Percentiles rank a stretch among this genome's conserved stretches.
Conservation (phyloP, 2,329 filamentous ascomycete genomes). For the Botrytis cinerea region DNA sequence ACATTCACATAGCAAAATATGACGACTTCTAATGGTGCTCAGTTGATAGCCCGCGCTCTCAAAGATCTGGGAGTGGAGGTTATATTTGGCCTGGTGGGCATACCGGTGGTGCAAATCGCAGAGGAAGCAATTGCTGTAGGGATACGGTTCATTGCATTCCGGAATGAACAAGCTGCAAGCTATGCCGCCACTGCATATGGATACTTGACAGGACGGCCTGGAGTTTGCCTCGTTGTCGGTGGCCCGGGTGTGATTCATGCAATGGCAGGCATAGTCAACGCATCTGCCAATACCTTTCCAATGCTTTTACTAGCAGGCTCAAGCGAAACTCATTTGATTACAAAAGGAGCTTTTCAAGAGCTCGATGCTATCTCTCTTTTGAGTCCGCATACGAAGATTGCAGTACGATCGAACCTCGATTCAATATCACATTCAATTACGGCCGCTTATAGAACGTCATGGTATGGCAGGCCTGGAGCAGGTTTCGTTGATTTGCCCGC, state of each 20-base stretch:
- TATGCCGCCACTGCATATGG: conserved; percentile 61
- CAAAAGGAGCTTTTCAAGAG: conserved; percentile 59
- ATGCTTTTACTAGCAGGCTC: conserved; percentile 56
- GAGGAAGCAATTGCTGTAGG: conserved; percentile 58
- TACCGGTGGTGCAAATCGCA: conserved; percentile 54
- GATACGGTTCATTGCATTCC: conserved; percentile 58
- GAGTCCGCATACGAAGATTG: conserved; percentile 54
- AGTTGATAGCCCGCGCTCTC: conserved; percentile 37
- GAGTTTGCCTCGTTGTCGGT: conserved; percentile 59
- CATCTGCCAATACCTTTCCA: conserved; percentile 56
- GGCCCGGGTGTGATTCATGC: conserved; percentile 60
- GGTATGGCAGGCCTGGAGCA: conserved; percentile 56
- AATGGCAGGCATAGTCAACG: conserved; percentile 56
- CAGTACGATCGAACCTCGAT: conserved; percentile 49
- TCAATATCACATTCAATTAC: conserved; percentile 50
- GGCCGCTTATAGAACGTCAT: conserved; percentile 54
- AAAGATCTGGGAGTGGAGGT: conserved; percentile 38
- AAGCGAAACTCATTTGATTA: conserved; percentile 52
- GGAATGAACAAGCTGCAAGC: conserved; percentile 59
- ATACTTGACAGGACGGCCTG: conserved; percentile 57
- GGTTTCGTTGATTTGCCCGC: conserved; percentile 57
- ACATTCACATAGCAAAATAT: conserved; percentile 14
- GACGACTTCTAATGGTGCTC: conserved; percentile 29
- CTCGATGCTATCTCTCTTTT: conserved; percentile 56
- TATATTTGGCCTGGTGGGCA: conserved; percentile 40